These are phyloP conservation scores for Alternaria infectoria DNA, from an alignment of 2,329 filamentous ascomycete species.

Conservation along the genomic window DNA sequence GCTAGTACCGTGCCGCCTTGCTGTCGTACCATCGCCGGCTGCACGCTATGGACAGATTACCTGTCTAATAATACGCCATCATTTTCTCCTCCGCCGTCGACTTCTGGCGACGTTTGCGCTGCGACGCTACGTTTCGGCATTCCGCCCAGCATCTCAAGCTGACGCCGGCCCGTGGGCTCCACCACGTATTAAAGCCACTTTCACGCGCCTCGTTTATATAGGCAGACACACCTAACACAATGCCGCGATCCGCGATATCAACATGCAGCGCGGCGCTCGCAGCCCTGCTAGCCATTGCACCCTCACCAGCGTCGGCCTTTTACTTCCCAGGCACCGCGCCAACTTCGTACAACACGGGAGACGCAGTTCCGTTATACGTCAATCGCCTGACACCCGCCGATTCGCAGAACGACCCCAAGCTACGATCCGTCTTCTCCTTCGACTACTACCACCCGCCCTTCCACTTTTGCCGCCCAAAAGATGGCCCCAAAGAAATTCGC, in stretches of 20 bases:
- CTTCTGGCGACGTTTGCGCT: slow-evolving; percentile 7
- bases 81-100: neutral
- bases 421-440: slow-evolving; percentile 93
- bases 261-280: slow-evolving; percentile 37
- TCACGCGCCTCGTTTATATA: slow-evolving; percentile 3
- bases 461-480: slow-evolving; percentile 83
- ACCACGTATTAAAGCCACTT: slow-evolving; percentile 6
- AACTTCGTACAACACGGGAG: slow-evolving; percentile 83
- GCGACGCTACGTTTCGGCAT: slow-evolving; percentile 18
- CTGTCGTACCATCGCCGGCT: neutral
- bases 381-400: slow-evolving; percentile 90
- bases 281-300: slow-evolving; percentile 47
- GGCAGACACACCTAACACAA: slow-evolving; percentile 17
- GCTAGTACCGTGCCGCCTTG: slow-evolving; percentile 13
- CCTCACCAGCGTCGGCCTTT: slow-evolving; percentile 67
- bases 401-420: slow-evolving; percentile 74
- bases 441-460: slow-evolving; percentile 93
- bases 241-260: slow-evolving; percentile 39
- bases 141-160: slow-evolving; percentile 18
- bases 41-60: slow-evolving; percentile 1
- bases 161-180: slow-evolving; percentile 11
- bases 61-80: neutral
- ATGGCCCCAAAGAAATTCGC: slow-evolving; percentile 77
- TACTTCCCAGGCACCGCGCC: slow-evolving; percentile 96
- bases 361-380: slow-evolving; percentile 85